Evolutionary conservation across 176 grass and related monocot species (phyloP), one percentile per base, ranked within the genome.

Genomic region (Otatea glauca): DNA sequence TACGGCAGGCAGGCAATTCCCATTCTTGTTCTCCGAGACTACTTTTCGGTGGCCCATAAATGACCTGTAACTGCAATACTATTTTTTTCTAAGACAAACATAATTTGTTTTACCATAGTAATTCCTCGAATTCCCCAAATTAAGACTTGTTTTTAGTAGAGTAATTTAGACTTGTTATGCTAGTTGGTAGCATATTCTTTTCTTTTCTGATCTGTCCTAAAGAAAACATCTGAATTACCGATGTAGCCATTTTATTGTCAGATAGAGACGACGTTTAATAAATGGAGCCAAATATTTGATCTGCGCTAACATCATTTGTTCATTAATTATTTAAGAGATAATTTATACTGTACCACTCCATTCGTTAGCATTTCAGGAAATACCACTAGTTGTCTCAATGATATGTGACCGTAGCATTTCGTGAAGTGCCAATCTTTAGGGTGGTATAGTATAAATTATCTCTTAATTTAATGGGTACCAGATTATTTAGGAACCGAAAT

Each of bases 11-110:
- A 29, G 29, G 29, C 29, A 29, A 9, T 51, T 5, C 27, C 72
- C 48, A 27, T 12, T 75, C 27, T 37, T n/a, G 9, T 12, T 32
- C 29, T 21, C 34, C 2, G 3, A 37, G 29, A 35, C 7, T 32
- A 55, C 27, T 75, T 75, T 55, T 75, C 49, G 72, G 49, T 25
- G 72, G 49, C 48, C 18, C 29, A 55, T 55, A 74, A 55, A 55
- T 75, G 49, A 21, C 32, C 14, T 16, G 25, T 5, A 20, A 34
- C 25, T 34, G 71, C 71, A 35, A 29, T 20, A 55, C 18, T 55
- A 5, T 55, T 17, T 7, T 20, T 55, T 55, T 55, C 17, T 55
- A 55, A 55, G 23, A 1, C 59, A 12, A 18, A 13, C 20, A 27
- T 11, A 27, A 11, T 12, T 11, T 25, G 14, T 48, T 50, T 50